Evolutionary conservation across 345 rosid species (phyloP).

Genomic region (Anacardium occidentale): DNA sequence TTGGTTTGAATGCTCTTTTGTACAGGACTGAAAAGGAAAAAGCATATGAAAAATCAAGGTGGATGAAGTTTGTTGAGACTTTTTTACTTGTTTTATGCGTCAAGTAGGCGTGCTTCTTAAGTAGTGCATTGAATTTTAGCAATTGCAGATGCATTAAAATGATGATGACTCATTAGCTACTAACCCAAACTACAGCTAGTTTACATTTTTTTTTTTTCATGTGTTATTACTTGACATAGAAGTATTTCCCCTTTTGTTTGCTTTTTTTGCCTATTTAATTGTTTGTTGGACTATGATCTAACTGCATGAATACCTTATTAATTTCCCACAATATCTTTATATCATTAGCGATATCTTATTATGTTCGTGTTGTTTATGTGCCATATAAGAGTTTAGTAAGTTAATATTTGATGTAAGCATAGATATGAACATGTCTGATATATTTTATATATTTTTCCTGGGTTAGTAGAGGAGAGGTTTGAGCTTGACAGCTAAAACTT

Average conservation of each 20-base stretch:
- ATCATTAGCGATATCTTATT: not conserved
- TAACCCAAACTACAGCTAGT: not conserved
- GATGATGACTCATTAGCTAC: not conserved
- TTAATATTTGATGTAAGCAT: too few relatives aligned
- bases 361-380: too few relatives aligned
- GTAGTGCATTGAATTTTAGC: not conserved
- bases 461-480: not conserved
- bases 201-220: not conserved
- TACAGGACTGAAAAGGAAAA: constrained; percentile 15
- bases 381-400: too few relatives aligned
- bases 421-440: too few relatives aligned
- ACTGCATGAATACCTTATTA: not conserved
- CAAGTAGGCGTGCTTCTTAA: not conserved
- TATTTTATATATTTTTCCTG: not conserved
- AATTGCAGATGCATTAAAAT: not conserved
- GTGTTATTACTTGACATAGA: constrained; percentile 4
- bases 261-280: not conserved
- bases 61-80: constrained; percentile 33
- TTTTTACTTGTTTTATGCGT: constrained; percentile 13
- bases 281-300: not conserved
- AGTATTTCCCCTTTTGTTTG: not conserved
- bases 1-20: constrained; percentile 28
- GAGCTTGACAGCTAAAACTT: not conserved
- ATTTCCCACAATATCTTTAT: too few relatives aligned
- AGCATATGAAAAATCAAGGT: not conserved